A percentile compares a stretch with the other conserved stretches of the same genome.
Conservation (phyloP, 768 basidiomycete species). For the Boletus sp. region DNA sequence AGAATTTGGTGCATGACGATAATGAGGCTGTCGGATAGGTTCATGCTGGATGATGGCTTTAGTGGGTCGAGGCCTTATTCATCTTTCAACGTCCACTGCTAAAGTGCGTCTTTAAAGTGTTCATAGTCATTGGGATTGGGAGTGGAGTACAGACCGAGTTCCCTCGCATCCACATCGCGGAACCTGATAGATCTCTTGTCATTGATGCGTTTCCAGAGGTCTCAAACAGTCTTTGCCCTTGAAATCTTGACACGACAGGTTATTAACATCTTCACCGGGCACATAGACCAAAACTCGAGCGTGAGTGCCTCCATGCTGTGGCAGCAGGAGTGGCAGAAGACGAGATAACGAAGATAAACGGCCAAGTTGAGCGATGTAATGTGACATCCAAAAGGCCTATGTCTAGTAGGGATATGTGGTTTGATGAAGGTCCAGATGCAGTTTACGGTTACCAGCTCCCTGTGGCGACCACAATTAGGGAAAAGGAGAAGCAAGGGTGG, state of each 20-base stretch:
- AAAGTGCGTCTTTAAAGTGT: neutral
- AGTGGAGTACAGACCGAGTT: neutral
- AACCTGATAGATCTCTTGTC: neutral
- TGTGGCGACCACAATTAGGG: no score
- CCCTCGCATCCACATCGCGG: neutral
- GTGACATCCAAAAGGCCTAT: no score
- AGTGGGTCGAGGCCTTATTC: neutral
- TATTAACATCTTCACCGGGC: no score
- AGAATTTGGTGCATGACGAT: neutral
- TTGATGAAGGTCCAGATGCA: no score
- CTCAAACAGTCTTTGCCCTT: neutral
- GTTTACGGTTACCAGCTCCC: no score
- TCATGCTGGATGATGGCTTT: neutral
- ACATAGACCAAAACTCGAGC: no score
- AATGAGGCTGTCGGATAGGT: neutral
- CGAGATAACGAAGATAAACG: no score
- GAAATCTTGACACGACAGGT: constrained; percentile 1
- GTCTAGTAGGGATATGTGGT: no score
- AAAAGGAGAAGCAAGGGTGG: no score
- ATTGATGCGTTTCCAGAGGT: constrained; percentile 1
- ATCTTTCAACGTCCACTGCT: neutral
- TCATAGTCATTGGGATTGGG: neutral
- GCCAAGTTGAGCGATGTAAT: no score
- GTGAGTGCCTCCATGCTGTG: no score
- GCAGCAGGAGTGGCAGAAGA: no score